These are phyloP conservation scores for Diplodia corticola DNA, from an alignment of 2,329 filamentous ascomycete genomes.

Conservation along the genomic window DNA sequence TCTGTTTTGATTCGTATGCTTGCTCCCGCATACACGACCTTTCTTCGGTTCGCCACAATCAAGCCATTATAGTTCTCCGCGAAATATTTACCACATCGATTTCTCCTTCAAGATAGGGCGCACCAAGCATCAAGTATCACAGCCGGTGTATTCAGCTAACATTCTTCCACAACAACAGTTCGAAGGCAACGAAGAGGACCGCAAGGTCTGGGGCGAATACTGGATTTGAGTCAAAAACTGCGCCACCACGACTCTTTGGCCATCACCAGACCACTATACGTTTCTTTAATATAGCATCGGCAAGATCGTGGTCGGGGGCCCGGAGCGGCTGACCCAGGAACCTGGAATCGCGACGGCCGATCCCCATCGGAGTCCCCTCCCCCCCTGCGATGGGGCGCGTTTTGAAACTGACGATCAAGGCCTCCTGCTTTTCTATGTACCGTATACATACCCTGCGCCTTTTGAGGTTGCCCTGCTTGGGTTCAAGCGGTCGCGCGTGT, in stretches of 20 bases:
- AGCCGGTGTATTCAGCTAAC: not conserved
- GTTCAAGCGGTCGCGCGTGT: not conserved
- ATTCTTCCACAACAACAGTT: slow-evolving; percentile 50
- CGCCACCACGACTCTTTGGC: not conserved
- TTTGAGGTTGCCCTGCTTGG: not conserved
- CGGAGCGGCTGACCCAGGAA: slow-evolving; percentile 6
- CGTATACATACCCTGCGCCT: not conserved
- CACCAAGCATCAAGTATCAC: not conserved
- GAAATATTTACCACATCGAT: not conserved
- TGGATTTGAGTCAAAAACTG: slow-evolving; percentile 59
- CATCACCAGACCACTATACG: not conserved
- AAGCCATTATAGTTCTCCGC: not conserved
- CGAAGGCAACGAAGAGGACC: slow-evolving; percentile 67
- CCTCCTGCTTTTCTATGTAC: not conserved
- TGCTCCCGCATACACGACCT: not conserved
- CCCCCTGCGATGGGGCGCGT: not conserved
- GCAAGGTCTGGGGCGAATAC: slow-evolving; percentile 71
- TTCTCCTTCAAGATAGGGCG: not conserved
- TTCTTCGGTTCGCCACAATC: not conserved
- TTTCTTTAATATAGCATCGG: not conserved
- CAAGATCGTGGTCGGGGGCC: not conserved
- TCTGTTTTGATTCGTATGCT: not conserved
- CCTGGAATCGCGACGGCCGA: not conserved
- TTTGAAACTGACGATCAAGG: not conserved
- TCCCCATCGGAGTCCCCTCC: not conserved